Conservation (phyloP, 768 basidiomycete species). For the Boletus rex-veris region DNA sequence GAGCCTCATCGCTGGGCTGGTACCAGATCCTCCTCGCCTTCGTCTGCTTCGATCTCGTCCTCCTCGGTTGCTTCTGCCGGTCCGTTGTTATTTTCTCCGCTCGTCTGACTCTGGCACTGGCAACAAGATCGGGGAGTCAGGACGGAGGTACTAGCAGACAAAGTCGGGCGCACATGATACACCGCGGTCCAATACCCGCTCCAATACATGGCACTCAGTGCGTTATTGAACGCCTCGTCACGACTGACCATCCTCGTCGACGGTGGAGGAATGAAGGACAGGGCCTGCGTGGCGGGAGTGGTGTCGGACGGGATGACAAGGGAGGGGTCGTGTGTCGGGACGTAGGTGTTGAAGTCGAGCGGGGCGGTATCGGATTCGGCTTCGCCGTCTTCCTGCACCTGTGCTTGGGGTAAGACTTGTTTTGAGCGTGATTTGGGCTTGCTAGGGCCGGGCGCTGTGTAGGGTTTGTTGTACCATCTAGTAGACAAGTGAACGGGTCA, state of each 20-base stretch:
- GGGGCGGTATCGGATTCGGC: conserved; percentile 53
- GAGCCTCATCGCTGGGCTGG: conserved; percentile 27
- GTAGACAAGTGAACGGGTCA: neutral
- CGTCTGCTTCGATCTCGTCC: conserved; percentile 25
- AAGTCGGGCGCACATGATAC: conserved; percentile 59
- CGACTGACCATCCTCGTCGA: conserved; percentile 45
- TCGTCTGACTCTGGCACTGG: conserved; percentile 27
- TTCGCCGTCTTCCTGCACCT: neutral
- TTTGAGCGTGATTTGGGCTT: conserved; percentile 1
- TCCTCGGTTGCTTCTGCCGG: conserved; percentile 31
- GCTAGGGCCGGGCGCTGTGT: conserved; percentile 6
- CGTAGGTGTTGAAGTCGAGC: conserved; percentile 65
- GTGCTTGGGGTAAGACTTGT: neutral
- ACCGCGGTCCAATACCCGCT: conserved; percentile 84
- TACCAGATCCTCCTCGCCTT: conserved; percentile 25
- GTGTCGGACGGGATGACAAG: conserved; percentile 41
- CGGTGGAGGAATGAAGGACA: conserved; percentile 31
- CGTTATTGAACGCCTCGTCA: conserved; percentile 76
- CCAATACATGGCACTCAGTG: conserved; percentile 82
- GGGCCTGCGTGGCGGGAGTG: neutral
- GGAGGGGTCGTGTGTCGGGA: conserved; percentile 66
- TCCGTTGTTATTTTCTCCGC: conserved; percentile 14
- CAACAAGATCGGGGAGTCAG: conserved; percentile 1
- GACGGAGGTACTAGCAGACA: neutral
- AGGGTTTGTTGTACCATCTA: conserved; percentile 79